Base-by-base conservation (phyloP, 176 grass and related monocot genomes). In the Lolium rigidum region DNA sequence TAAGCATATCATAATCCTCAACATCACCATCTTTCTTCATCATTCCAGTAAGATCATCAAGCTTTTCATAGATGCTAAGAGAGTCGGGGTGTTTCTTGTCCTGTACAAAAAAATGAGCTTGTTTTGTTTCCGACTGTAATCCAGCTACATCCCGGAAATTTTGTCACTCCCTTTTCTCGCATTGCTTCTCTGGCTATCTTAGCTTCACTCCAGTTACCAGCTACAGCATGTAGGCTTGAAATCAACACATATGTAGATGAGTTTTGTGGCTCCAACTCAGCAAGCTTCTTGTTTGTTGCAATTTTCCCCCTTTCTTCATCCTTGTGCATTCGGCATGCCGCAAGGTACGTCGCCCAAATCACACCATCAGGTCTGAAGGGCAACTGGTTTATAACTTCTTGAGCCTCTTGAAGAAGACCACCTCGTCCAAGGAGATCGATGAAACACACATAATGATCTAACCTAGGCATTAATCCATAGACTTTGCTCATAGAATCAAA, bases 361-460 rank as follows among this genome's bases (percentile, higher is more conserved):
- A 95, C 93, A 92, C 86, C 77, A 88, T 92, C 93, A 79, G 90
- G 83, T 62, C 31, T 82, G 55, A 95, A 92, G 20, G 93, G 93
- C 66, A 92, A 49, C n/a, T 83, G 18, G 8, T 88, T 54, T 63
- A 95, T 92, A 66, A 86, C 72, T 54, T 92, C 69, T 83, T 92
- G 79, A 79, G 86, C 93, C 64, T 95, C 90, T 81, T 90, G 67
- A 90, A 95, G 90, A 73, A 75, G 67, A 81, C 88, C 93, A 86
- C 85, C 65, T 22, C 93, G 93, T 63, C 90, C 90, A 80, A 95
- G 93, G 60, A 92, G 69, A 95, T 92, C 90, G 47, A 95, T 86
- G 25, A 90, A 63, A 65, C 93, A 95, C 35, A 90, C 93, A 86
- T 84, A 87, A 63, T 95, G 86, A 56, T 95, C 93, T 59, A 90